A percentile compares a stretch with the other conserved stretches of the same genome.
These are phyloP conservation scores for Septoria linicola DNA, from an alignment of 2,329 filamentous ascomycete genomes.

Conservation along the genomic window DNA sequence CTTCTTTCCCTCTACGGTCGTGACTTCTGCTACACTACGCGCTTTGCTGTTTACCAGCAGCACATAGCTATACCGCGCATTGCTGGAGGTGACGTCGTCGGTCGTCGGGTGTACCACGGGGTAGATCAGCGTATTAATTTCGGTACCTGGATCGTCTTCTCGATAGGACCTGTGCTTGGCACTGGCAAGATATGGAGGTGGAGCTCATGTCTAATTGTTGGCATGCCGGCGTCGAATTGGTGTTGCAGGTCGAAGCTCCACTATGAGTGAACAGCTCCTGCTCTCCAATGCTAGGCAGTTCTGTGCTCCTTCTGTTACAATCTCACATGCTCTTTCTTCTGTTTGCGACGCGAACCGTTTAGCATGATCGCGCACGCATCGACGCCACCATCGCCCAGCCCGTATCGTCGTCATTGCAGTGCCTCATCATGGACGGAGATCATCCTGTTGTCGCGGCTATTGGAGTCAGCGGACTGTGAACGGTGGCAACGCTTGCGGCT, in stretches of 20 bases:
- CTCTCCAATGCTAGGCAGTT: no score
- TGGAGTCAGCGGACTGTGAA: neutral
- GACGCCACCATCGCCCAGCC: constrained; percentile 13
- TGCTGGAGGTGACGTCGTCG: constrained; percentile 10
- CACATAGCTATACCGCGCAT: neutral
- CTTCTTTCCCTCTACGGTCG: no score
- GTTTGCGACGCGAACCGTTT: neutral
- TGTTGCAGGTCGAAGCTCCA: no score
- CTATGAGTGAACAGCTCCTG: no score
- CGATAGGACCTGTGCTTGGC: neutral
- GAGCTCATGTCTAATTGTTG: neutral
- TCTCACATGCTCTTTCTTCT: neutral
- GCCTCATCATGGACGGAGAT: constrained; percentile 4
- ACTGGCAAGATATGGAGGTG: constrained; percentile 4
- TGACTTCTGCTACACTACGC: no score
- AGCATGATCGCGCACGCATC: constrained; percentile 2
- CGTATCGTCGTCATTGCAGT: constrained; percentile 4
- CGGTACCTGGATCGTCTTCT: neutral
- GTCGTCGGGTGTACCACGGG: constrained; percentile 12
- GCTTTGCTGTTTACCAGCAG: no score
- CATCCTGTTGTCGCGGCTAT: neutral
- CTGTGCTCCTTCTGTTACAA: no score
- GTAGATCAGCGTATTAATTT: constrained; percentile 11
- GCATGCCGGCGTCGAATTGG: no score
- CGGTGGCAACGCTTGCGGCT: neutral